Evolutionary conservation across 306 rosid species (phyloP).

Genomic region (Cucumis hystrix): DNA sequence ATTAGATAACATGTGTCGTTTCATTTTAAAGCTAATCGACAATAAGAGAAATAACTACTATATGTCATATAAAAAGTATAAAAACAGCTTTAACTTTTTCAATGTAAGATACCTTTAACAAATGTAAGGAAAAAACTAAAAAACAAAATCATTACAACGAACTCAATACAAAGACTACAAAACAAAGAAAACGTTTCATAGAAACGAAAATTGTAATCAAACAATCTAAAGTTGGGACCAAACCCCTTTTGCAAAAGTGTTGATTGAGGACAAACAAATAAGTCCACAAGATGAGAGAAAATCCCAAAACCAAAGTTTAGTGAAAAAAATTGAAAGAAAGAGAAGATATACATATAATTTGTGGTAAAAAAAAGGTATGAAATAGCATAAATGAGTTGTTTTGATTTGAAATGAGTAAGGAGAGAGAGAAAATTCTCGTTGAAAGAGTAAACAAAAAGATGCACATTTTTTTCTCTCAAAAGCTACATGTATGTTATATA

Average conservation of each 20-base stretch:
- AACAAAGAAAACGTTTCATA: background rate
- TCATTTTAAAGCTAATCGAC: too few species aligned
- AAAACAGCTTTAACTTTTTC: too few species aligned
- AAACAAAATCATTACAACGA: too few species aligned
- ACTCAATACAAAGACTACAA: background rate
- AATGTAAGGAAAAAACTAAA: too few species aligned
- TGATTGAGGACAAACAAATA: background rate
- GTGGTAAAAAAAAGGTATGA: background rate
- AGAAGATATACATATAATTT: background rate
- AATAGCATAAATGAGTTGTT: constrained; percentile 3
- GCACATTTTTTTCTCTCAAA: background rate
- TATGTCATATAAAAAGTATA: too few species aligned
- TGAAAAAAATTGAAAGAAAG: background rate
- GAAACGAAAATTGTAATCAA: background rate
- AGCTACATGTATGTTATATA: too few species aligned
- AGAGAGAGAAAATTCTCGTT: background rate
- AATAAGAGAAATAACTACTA: too few species aligned
- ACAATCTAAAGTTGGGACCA: background rate
- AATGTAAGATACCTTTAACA: too few species aligned
- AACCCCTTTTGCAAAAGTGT: background rate
- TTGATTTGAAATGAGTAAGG: constrained; percentile 4
- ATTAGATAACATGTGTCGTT: too few species aligned
- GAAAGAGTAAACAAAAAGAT: background rate
- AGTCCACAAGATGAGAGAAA: background rate
- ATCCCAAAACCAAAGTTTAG: background rate